Base-by-base conservation (phyloP, 805 yeast species). In the Brettanomyces nanus region DNA sequence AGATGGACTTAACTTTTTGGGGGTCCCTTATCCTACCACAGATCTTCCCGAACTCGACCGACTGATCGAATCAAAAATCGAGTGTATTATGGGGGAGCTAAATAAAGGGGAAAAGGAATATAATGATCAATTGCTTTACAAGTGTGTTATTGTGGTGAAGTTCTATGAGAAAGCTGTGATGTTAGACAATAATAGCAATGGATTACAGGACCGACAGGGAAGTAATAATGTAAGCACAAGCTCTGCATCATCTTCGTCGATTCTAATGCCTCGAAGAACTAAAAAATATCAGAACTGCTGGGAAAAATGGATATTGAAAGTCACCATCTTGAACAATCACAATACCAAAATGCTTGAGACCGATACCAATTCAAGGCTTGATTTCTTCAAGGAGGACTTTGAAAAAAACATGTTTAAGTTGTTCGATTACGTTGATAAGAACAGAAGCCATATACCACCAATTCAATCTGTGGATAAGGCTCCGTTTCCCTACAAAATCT, bases 401-500 rank as follows among this genome's bases (percentile, higher is more conserved):
- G 62, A 59, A 28, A 48, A 52, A 5, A 58, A 62, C 11, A 41
- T 83, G 32, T 44, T 63, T 36, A 56, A 63, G 38, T 69, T 81
- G n/a, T 58, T 75, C 26, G 68, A 71, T 13, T 55, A 62, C n/a
- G 75, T 67, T 13, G 82, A 80, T 48, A 48, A 53, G 5, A 67
- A 78, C 49, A 79, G 75, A 48, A 72, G 66, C 34, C 87, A 80
- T 46, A 76, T 85, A 2, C 94, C 95, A 3, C 82, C 85, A 1
- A 80, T 84, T 19, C 73, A 80, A 14, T 71, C 84, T 1, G 62
- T 77, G 13, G 86, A 80, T 3, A 60, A 71, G 21, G 60, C 77
- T 9, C 90, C 92, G 3, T 84, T 84, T 49, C 85, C 73, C 0
- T 74, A 68, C 46, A 58, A 59, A 33, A 61, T 75, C 3, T 37